Evolutionary conservation across 2,329 filamentous ascomycete species (phyloP).

Genomic region (Ophiocordyceps camponoti-rufipedis): DNA sequence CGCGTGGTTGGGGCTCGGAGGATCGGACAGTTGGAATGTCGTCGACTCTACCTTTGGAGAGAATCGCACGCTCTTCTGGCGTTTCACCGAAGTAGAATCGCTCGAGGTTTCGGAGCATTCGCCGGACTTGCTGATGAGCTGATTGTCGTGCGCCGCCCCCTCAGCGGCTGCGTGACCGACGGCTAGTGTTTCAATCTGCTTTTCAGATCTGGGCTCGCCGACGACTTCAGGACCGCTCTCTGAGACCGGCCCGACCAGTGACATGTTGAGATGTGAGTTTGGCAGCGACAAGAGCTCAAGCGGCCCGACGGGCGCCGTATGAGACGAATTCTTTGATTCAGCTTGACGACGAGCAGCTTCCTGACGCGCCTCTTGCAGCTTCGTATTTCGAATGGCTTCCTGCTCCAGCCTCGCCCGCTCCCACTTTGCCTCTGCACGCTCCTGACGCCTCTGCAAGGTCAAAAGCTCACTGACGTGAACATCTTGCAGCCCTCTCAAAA

Average conservation of each 20-base stretch:
- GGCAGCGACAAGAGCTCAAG: slow-evolving; percentile 1
- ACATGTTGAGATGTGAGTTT: slow-evolving; percentile 1
- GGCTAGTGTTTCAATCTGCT: neutral
- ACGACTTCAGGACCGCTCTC: neutral
- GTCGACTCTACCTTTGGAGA: slow-evolving; percentile 48
- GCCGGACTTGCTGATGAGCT: neutral
- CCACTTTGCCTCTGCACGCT: slow-evolving; percentile 72
- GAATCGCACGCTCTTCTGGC: slow-evolving; percentile 50
- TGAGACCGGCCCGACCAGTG: neutral
- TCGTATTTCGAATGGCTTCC: slow-evolving; percentile 60
- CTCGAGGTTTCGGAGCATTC: slow-evolving; percentile 5
- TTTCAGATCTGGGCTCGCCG: neutral
- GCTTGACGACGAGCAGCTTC: slow-evolving; percentile 7
- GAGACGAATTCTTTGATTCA: neutral
- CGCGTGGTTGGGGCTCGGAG: slow-evolving; percentile 26
- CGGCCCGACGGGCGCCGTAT: neutral
- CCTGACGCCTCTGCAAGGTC: slow-evolving; percentile 58
- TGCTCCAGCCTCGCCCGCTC: slow-evolving; percentile 79
- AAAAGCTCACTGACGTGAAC: slow-evolving; percentile 63
- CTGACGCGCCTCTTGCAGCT: slow-evolving; percentile 23
- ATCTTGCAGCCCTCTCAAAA: slow-evolving; percentile 44
- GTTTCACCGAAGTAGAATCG: slow-evolving; percentile 14
- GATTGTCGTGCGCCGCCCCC: neutral
- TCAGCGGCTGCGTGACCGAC: neutral
- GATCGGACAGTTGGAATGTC: slow-evolving; percentile 34